Percentiles rank a stretch among this genome's conserved stretches.
phyloP scores from a whole-genome alignment of 441 rosid genomes.

The Euphorbia neoarborescens region DNA sequence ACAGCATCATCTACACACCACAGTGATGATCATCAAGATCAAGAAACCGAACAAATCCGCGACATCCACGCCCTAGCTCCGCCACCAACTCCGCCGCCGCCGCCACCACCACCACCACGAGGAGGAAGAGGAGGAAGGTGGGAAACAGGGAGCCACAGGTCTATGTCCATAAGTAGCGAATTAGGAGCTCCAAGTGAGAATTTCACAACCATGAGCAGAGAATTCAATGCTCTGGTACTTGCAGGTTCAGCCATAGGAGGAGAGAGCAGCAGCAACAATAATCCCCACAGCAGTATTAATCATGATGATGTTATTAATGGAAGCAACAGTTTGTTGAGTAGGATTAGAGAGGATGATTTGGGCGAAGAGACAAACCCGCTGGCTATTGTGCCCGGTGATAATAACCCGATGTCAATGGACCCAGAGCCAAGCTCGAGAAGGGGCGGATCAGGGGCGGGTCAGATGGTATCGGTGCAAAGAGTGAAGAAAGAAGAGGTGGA shows the following conservation, averaged over 20 bases:
- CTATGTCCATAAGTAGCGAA: constrained; percentile 35
- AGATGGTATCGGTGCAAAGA: constrained; percentile 46
- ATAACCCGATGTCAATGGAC: constrained; percentile 24
- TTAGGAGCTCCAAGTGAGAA: constrained; percentile 61
- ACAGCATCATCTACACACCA: constrained; percentile 13
- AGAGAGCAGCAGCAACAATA: constrained; percentile 12
- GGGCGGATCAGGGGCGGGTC: constrained; percentile 18
- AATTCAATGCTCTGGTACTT: constrained; percentile 76
- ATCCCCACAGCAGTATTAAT: not conserved
- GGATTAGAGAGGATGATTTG: constrained; percentile 50
- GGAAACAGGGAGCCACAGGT: constrained; percentile 38
- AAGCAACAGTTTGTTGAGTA: constrained; percentile 33
- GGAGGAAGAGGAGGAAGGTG: constrained; percentile 35
- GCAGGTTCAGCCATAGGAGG: constrained; percentile 64
- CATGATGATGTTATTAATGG: constrained; percentile 4
- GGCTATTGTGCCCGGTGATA: constrained; percentile 71
- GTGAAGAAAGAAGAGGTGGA: constrained; percentile 90
- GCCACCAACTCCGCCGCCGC: constrained; percentile 38
- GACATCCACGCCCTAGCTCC: constrained; percentile 81
- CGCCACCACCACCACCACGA: constrained; percentile 25
- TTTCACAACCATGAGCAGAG: constrained; percentile 79
- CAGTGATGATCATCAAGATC: constrained; percentile 16
- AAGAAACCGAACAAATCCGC: constrained; percentile 33
- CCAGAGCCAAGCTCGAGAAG: constrained; percentile 24
- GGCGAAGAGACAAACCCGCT: constrained; percentile 64